These are phyloP conservation scores for Naganishia onofrii DNA, from an alignment of 768 basidiomycete species.

Conservation along the genomic window DNA sequence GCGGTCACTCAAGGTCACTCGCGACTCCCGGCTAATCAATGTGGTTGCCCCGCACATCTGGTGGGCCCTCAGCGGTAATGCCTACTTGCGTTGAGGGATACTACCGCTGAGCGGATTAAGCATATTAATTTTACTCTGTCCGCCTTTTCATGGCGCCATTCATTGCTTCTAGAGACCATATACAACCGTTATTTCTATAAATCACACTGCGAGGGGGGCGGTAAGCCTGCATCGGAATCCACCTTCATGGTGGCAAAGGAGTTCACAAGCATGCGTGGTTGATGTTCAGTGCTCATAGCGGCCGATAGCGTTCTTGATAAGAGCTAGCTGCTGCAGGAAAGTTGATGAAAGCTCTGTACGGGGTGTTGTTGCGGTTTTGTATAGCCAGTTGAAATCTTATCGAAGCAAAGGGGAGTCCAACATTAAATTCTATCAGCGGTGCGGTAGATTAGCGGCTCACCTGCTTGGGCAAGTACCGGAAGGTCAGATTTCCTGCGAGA, in stretches of 20 bases:
- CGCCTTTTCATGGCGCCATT: neutral
- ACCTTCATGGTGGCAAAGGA: neutral
- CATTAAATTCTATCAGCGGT: too few species aligned
- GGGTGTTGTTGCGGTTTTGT: slow-evolving; percentile 16
- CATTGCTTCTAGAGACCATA: neutral
- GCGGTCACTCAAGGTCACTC: too few species aligned
- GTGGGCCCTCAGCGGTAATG: too few species aligned
- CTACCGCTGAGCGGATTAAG: too few species aligned
- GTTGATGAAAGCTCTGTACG: slow-evolving; percentile 9
- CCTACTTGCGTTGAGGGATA: too few species aligned
- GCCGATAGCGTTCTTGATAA: slow-evolving; percentile 2
- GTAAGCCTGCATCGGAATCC: neutral
- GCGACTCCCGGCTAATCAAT: too few species aligned
- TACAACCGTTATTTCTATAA: neutral
- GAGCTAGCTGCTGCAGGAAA: slow-evolving; percentile 13
- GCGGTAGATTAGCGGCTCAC: neutral
- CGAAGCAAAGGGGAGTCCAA: neutral
- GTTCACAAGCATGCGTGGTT: neutral
- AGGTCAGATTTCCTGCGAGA: slow-evolving; percentile 59
- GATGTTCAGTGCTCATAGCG: neutral
- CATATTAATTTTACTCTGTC: too few species aligned
- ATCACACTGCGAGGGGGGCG: neutral
- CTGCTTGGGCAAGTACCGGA: slow-evolving; percentile 79
- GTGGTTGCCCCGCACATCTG: too few species aligned
- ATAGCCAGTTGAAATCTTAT: slow-evolving; percentile 20